These are phyloP conservation scores for Phaeosphaeriaceae sp. DNA, from an alignment of 2,329 filamentous ascomycete genomes.

Conservation along the genomic window DNA sequence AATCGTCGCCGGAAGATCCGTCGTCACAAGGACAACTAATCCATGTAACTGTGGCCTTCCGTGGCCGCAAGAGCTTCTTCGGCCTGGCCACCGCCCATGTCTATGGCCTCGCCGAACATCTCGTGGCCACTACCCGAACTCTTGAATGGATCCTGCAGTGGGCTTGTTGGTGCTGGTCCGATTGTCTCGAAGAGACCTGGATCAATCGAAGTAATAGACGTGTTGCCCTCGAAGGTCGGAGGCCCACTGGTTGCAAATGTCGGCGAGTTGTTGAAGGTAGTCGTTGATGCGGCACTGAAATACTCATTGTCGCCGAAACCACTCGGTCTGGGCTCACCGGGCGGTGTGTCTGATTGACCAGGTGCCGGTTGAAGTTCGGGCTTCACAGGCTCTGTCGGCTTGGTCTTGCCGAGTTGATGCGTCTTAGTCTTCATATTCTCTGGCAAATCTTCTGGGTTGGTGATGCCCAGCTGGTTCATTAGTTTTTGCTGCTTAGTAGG, in stretches of 20 bases:
- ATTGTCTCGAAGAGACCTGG: constrained; percentile 46
- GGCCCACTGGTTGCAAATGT: constrained; percentile 41
- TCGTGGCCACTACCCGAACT: constrained; percentile 45
- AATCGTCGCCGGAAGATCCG: background rate
- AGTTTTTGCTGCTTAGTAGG: constrained; percentile 98
- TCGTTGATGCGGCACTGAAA: constrained; percentile 36
- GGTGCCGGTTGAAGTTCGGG: constrained; percentile 46
- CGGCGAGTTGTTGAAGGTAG: constrained; percentile 42
- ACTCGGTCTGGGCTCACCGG: constrained; percentile 42
- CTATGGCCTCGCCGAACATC: constrained; percentile 47
- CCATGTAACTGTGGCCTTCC: constrained; percentile 42
- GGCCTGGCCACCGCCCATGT: constrained; percentile 44
- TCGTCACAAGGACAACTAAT: constrained; percentile 24
- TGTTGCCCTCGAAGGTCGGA: constrained; percentile 36
- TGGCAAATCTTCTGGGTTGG: constrained; percentile 89
- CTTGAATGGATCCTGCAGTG: constrained; percentile 47
- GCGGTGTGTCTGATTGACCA: constrained; percentile 46
- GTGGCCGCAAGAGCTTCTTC: constrained; percentile 48
- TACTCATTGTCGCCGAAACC: constrained; percentile 40
- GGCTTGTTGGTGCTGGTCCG: constrained; percentile 38
- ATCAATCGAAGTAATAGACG: constrained; percentile 43
- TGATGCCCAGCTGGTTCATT: constrained; percentile 85
- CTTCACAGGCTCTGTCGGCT: constrained; percentile 58
- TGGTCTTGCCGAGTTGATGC: constrained; percentile 58
- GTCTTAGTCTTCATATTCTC: constrained; percentile 78